A percentile compares a stretch with the other conserved stretches of the same genome.
Evolutionary conservation across 2,329 filamentous ascomycete genomes (phyloP).

Genomic region (Pseudocercospora musae): DNA sequence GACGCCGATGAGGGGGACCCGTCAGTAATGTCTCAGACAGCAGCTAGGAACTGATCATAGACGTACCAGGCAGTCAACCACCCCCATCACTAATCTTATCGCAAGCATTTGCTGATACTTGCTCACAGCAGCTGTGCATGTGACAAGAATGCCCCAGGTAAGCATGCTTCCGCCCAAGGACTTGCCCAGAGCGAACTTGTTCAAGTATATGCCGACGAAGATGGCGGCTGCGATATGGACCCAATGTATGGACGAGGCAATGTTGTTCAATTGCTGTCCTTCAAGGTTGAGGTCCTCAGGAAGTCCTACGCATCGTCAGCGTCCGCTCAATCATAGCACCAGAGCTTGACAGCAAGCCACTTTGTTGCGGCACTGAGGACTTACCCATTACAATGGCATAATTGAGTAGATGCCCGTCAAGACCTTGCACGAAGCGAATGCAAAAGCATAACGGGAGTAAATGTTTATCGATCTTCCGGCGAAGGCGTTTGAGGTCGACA

Average conservation of each 20-base stretch:
- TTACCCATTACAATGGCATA: constrained; percentile 4
- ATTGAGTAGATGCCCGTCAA: background rate
- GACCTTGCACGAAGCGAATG: background rate
- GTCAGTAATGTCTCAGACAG: no score
- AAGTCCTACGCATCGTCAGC: background rate
- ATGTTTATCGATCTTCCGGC: background rate
- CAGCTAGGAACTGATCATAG: no score
- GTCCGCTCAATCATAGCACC: no score
- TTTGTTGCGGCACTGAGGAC: background rate
- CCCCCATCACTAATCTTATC: constrained; percentile 5
- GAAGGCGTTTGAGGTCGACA: background rate
- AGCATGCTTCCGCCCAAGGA: constrained; percentile 60
- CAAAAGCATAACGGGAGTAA: background rate
- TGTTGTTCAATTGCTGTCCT: background rate
- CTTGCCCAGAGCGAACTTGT: constrained; percentile 58
- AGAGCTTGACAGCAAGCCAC: background rate
- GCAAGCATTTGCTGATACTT: constrained; percentile 58
- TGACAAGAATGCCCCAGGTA: constrained; percentile 59
- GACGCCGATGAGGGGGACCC: no score
- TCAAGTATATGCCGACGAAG: constrained; percentile 43
- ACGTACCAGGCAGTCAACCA: background rate
- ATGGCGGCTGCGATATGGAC: background rate
- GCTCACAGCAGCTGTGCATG: constrained; percentile 56
- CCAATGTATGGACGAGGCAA: background rate
- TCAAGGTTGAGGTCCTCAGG: background rate